Evolutionary conservation across 2,329 filamentous ascomycete genomes (phyloP).

Genomic region (Pseudogymnoascus sp.): DNA sequence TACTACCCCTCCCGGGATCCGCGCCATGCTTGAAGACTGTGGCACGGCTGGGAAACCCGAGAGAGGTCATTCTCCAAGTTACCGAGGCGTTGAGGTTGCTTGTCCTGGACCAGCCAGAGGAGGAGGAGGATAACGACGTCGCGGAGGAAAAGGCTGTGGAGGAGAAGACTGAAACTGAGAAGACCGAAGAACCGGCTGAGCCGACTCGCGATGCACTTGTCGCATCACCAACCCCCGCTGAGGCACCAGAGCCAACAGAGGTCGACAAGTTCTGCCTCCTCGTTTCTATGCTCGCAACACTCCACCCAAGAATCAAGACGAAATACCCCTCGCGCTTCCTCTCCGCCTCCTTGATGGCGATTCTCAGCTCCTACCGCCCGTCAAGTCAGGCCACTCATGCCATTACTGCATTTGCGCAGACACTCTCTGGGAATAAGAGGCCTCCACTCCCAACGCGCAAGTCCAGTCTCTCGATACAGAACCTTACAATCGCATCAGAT

Average conservation of each 20-base stretch:
- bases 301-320: constrained; percentile 68
- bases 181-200: constrained; percentile 8
- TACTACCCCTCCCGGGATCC: constrained; percentile 60
- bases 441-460: constrained; percentile 52
- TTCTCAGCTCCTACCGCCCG: constrained; percentile 56
- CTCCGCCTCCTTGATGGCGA: constrained; percentile 64
- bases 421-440: constrained; percentile 56
- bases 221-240: constrained; percentile 14
- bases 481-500: constrained; percentile 31
- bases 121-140: constrained; percentile 29
- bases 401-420: constrained; percentile 62
- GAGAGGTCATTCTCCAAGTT: constrained; percentile 74
- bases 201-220: not conserved
- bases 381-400: constrained; percentile 60
- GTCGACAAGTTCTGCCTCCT: constrained; percentile 56
- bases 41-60: constrained; percentile 67
- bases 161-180: constrained; percentile 14
- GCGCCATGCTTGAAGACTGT: constrained; percentile 60
- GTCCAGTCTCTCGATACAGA: constrained; percentile 48
- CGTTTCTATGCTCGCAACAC: constrained; percentile 61
- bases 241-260: constrained; percentile 15
- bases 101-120: constrained; percentile 37
- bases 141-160: constrained; percentile 21
- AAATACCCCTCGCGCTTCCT: constrained; percentile 72
- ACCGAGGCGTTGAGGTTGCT: constrained; percentile 61